Percentiles rank a stretch among this genome's conserved stretches.
phyloP scores from a whole-genome alignment of 129 eudicot species.

The Lonicera japonica region DNA sequence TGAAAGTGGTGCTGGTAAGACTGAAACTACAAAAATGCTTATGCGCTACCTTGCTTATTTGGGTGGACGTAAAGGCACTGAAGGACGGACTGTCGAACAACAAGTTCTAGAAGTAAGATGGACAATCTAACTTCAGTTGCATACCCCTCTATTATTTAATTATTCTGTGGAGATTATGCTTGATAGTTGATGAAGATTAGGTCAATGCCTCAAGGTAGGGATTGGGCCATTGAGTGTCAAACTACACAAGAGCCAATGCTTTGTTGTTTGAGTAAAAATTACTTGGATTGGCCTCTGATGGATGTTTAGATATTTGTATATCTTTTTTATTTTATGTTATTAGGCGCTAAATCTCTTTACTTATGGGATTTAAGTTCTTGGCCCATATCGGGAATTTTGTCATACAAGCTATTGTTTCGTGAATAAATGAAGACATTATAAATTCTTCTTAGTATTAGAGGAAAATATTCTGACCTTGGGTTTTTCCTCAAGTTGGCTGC shows the following conservation, averaged over 20 bases:
- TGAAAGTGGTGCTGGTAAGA: slow-evolving; percentile 99
- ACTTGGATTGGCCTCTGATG: no score
- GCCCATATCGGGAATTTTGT: no score
- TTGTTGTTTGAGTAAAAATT: neutral
- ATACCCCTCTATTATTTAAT: slow-evolving; percentile 1
- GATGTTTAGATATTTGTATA: no score
- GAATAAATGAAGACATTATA: no score
- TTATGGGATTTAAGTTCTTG: no score
- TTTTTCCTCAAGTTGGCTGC: no score
- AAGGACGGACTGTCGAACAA: slow-evolving; percentile 91
- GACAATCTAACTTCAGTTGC: slow-evolving; percentile 8
- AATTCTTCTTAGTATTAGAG: no score
- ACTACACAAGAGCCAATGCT: neutral
- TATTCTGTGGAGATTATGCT: slow-evolving; percentile 6
- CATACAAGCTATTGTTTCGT: no score
- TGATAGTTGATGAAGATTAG: neutral
- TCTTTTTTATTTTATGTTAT: no score
- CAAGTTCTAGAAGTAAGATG: slow-evolving; percentile 87
- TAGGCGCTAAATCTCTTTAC: no score
- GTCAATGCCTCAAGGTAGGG: neutral
- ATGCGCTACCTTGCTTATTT: slow-evolving; percentile 95
- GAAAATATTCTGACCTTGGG: no score
- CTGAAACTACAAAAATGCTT: slow-evolving; percentile 99
- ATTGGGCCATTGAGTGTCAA: neutral
- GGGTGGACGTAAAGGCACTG: slow-evolving; percentile 89